A percentile compares a stretch with the other conserved stretches of the same genome.
These are phyloP conservation scores for Aureobasidium sp. DNA, from an alignment of 2,329 filamentous ascomycete genomes.

Conservation along the genomic window DNA sequence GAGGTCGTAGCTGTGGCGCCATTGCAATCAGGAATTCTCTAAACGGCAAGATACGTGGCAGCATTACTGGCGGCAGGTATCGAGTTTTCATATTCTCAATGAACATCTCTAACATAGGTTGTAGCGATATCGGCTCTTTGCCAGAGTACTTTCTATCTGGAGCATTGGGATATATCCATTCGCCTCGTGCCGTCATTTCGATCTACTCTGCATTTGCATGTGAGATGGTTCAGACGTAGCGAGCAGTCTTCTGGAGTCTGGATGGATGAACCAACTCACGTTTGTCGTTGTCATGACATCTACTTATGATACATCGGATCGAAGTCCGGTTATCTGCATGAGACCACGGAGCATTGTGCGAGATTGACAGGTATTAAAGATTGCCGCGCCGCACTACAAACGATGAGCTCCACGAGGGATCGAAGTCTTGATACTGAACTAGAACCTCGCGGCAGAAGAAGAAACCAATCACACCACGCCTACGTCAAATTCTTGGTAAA, in stretches of 20 bases:
- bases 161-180: not conserved
- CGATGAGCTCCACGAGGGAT: not conserved
- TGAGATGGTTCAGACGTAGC: not conserved
- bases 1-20: slow-evolving; percentile 23
- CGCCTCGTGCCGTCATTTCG: not conserved
- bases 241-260: not conserved
- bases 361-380: not conserved
- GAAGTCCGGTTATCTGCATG: not conserved
- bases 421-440: not conserved
- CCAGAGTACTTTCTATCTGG: too few relatives aligned
- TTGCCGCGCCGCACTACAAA: not conserved
- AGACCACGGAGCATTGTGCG: not conserved
- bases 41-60: not conserved
- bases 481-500: not conserved
- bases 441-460: too few relatives aligned
- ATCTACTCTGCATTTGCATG: slow-evolving; percentile 3
- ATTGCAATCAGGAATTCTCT: not conserved
- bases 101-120: not conserved
- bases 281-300: not conserved
- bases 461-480: not conserved
- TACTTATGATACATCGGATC: not conserved
- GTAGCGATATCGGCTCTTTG: not conserved
- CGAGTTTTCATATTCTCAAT: not conserved
- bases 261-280: not conserved
- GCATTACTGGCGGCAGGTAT: not conserved